Conservation (phyloP, 345 rosid genomes). For the Eucalyptus cloeziana region DNA sequence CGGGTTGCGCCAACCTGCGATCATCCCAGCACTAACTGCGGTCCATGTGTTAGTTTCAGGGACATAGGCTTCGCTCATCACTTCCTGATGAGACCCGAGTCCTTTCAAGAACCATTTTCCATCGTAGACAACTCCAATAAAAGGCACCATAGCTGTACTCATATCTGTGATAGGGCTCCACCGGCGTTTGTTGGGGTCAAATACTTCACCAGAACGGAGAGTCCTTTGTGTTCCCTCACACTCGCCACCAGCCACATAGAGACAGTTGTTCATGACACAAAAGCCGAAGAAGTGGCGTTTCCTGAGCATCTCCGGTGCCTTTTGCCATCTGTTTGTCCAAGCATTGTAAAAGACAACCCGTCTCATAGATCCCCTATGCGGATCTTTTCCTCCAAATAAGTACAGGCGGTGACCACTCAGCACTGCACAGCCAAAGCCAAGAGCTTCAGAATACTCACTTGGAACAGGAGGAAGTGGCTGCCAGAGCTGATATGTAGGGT, state of each 20-base stretch:
- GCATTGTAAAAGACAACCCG: constrained; percentile 84
- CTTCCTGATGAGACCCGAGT: constrained; percentile 74
- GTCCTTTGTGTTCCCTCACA: constrained; percentile 93
- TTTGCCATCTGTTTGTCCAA: constrained; percentile 90
- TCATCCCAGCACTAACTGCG: constrained; percentile 72
- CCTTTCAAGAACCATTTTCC: constrained; percentile 95
- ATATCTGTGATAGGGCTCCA: constrained; percentile 92
- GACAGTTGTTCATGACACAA: constrained; percentile 86
- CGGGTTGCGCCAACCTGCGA: constrained; percentile 89
- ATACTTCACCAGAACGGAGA: constrained; percentile 89
- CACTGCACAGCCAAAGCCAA: constrained; percentile 97
- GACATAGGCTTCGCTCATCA: constrained; percentile 83
- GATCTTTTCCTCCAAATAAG: constrained; percentile 95
- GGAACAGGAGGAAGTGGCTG: constrained; percentile 99
- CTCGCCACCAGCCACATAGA: constrained; percentile 97
- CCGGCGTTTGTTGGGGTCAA: constrained; percentile 75
- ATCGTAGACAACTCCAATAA: constrained; percentile 78
- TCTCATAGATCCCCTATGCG: constrained; percentile 79
- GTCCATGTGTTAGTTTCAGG: constrained; percentile 73
- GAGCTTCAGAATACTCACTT: constrained; percentile 76
- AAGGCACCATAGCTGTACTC: constrained; percentile 98
- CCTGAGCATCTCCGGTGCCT: constrained; percentile 94
- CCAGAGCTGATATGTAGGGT: constrained; percentile 69
- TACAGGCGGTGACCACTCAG: constrained; percentile 85
- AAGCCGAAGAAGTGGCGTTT: constrained; percentile 92